Evolutionary conservation across 2,329 filamentous ascomycete species (phyloP).

Genomic region (Trichoderma cornu-damae): DNA sequence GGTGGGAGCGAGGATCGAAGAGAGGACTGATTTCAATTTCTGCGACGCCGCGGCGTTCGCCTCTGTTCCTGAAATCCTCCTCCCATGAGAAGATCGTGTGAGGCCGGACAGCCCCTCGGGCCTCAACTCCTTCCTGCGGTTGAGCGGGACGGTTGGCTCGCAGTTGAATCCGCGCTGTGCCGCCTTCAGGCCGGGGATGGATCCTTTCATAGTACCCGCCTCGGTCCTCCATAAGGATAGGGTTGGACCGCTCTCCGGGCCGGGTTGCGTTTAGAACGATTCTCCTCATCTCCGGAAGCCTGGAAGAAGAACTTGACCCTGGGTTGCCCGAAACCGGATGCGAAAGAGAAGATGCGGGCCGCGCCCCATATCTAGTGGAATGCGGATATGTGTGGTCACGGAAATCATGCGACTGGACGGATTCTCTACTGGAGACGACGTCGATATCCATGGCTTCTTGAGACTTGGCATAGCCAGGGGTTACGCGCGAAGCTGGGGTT

Average conservation of each 20-base stretch:
- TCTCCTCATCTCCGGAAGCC: constrained; percentile 25
- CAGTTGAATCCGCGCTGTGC: constrained; percentile 5
- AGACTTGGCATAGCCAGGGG: not conserved
- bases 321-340: constrained; percentile 19
- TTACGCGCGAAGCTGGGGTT: not conserved
- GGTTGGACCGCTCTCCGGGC: constrained; percentile 30
- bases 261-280: constrained; percentile 31
- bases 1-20: constrained; percentile 10
- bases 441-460: constrained; percentile 6
- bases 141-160: constrained; percentile 16
- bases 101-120: constrained; percentile 1
- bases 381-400: not conserved
- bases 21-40: constrained; percentile 24
- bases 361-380: constrained; percentile 4
- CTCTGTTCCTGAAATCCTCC: constrained; percentile 22
- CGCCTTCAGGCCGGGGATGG: constrained; percentile 12
- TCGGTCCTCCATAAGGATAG: constrained; percentile 38
- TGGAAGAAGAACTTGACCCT: constrained; percentile 21
- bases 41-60: constrained; percentile 21
- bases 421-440: constrained; percentile 11
- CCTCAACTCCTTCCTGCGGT: not conserved
- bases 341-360: not conserved
- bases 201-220: constrained; percentile 37
- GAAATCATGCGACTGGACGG: constrained; percentile 1
- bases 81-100: constrained; percentile 23